Evolutionary conservation across 208 protist genomes (phyloP), one percentile per base, ranked within the genome.

Genomic region (Crithidia acanthocephali): DNA sequence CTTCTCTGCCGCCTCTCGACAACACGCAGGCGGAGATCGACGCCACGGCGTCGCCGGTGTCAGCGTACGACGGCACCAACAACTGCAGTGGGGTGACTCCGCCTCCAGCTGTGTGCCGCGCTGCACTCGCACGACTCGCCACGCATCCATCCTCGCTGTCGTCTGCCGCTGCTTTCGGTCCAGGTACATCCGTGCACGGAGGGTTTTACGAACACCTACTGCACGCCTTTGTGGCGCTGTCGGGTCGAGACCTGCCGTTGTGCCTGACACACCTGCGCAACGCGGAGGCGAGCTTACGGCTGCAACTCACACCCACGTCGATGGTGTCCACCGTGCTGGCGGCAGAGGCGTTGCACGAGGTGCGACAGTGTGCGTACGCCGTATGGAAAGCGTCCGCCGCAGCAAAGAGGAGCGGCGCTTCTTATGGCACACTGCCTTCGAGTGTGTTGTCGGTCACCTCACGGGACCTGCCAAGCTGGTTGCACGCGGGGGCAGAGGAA

Each of bases 281-380:
- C 42, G 75, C 74, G 58, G 52, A 81, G 72, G 57, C 60, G 33
- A 66, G 69, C 40, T 70, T 93, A 30, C 45, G 50, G 2, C 58
- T 40, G 15, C 44, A 67, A 15, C 68, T 93, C n/a, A 70, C 76
- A n/a, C 47, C 79, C 1, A 75, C 74, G 1, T 83, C 74, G 16
- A 80, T 83, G 50, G 63, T 83, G 27, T 13, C 59, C 0, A 67
- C 68, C 4, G 70, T 90, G 45, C 27, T 90, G 15, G 72, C 79
- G 3, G 75, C 81, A 22, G 85, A 93, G 67, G 83, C 80, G n/a
- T 53, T 93, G 28, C 55, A 71, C 15, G 73, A 89, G 35, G 73
- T 93, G 47, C 72, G 76, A 11, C 65, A 80, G 20, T 87, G 80
- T 55, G 74, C 66, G 20, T 13, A 25, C 42, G 56, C 16, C 13